Evolutionary conservation across 1,284 basidiomycete species (phyloP), one percentile per base, ranked within the genome.

Genomic region (Peniophora sp.): DNA sequence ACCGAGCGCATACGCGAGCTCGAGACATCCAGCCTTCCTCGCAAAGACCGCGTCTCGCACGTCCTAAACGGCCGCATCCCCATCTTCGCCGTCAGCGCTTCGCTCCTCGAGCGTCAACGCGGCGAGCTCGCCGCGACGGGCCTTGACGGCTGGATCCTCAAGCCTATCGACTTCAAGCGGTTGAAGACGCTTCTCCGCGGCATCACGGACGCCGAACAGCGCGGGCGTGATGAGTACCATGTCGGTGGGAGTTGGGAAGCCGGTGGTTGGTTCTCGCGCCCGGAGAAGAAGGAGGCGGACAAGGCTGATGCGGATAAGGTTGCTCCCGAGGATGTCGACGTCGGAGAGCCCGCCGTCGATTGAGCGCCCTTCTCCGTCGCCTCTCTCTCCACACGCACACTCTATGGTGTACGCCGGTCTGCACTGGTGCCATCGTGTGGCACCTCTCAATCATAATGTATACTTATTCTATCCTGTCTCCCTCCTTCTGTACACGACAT

Each of bases 91-190:
- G 88, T 94, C 3, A 90, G 86, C 10, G 89, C 89, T 0, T 90
- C 88, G 3, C 68, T 92, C 22, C 68, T 73, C 35, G 85, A 89
- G 57, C 67, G 70, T 23, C 83, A 89, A 62, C 72, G 81, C 2
- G 66, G 73, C 0, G 76, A 84, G 53, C 72, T 92, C 53, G 67
- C 70, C 3, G 66, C 72, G 20, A 69, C 76, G 43, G 81, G 89
- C 43, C 80, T 92, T 66, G 89, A 92, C 61, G 90, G 89, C 9
- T 92, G 88, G 88, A 78, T 92, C n/a, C 67, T 92, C 53, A 92
- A 92, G 66, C 91, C 89, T 0, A 85, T 92, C 54, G 81, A 91
- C 62, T 92, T 91, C 67, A 78, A 77, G 54, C 74, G 89, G 12
- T 71, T 92, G 3, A 67, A 74, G n/a, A 60, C 65, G 2, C 72